These are phyloP conservation scores for Lentinus polychrous DNA, from an alignment of 1,284 basidiomycete genomes.

Conservation along the genomic window DNA sequence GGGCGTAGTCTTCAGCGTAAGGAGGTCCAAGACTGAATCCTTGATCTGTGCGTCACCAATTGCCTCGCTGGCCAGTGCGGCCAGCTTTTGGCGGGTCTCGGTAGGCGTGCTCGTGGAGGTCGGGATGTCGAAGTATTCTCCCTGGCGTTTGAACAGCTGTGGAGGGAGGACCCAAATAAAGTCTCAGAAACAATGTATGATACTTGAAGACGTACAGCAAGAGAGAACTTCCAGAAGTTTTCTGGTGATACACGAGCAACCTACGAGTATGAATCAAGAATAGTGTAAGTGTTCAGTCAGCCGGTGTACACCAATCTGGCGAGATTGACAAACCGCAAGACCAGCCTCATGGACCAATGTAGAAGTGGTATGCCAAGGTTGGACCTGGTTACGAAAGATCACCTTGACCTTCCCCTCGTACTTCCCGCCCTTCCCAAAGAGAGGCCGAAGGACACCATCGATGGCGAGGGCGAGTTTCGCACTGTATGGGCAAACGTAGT, in stretches of 20 bases:
- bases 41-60: conserved; percentile 38
- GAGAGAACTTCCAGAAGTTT: conserved; percentile 74
- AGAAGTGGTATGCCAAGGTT: conserved; percentile 76
- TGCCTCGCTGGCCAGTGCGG: conserved; percentile 45
- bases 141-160: conserved; percentile 74
- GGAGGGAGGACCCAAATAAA: conserved; percentile 7
- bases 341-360: conserved; percentile 78
- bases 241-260: conserved; percentile 61
- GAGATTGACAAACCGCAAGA: conserved; percentile 58
- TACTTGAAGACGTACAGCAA: conserved; percentile 41
- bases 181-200: conserved; percentile 4
- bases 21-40: conserved; percentile 51
- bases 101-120: conserved; percentile 62
- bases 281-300: not conserved
- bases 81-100: conserved; percentile 73
- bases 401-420: conserved; percentile 77
- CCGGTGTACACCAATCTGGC: not conserved
- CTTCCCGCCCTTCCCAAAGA: conserved; percentile 52
- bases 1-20: conserved; percentile 54
- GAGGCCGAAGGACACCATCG: conserved; percentile 53
- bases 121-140: conserved; percentile 75
- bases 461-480: conserved; percentile 58
- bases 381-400: conserved; percentile 78
- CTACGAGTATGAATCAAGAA: conserved; percentile 28
- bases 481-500: conserved; percentile 86